phyloP scores from a whole-genome alignment of 176 grass and related monocot genomes.

The Ensete glaucum region DNA sequence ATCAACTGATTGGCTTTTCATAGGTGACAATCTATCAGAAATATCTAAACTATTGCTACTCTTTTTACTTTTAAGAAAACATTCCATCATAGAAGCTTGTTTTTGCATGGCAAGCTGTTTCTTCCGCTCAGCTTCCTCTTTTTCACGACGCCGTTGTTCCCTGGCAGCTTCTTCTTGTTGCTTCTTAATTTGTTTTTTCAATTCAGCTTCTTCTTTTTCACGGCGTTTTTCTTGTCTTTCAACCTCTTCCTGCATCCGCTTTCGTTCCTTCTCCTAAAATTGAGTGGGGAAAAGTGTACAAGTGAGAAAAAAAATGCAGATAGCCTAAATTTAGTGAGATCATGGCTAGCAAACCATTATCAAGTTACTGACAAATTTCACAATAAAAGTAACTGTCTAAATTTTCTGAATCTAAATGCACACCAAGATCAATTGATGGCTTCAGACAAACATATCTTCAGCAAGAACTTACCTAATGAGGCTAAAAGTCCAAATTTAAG shows the following conservation, averaged over 20 bases:
- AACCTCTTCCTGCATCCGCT: slow-evolving; percentile 59
- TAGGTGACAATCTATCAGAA: slow-evolving; percentile 18
- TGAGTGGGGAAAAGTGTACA: slow-evolving; percentile 16
- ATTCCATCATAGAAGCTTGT: slow-evolving; percentile 87
- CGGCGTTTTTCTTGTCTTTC: slow-evolving; percentile 61
- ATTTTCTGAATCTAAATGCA: no score
- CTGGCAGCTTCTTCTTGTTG: slow-evolving; percentile 75
- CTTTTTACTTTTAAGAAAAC: slow-evolving; percentile 73
- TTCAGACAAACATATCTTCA: no score
- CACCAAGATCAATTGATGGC: no score
- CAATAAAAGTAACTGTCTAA: no score
- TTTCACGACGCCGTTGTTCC: slow-evolving; percentile 70
- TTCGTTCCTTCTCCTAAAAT: slow-evolving; percentile 69
- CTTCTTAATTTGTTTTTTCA: slow-evolving; percentile 65
- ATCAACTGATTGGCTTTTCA: slow-evolving; percentile 5
- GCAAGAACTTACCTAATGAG: no score
- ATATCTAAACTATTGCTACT: slow-evolving; percentile 25
- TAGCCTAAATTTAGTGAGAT: background rate
- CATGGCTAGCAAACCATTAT: background rate
- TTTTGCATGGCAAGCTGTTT: slow-evolving; percentile 61
- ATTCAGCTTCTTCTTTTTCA: slow-evolving; percentile 86
- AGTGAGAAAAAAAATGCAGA: background rate
- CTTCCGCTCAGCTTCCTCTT: slow-evolving; percentile 66
- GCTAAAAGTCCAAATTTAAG: no score
- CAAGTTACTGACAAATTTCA: no score